A percentile compares a stretch with the other conserved stretches of the same genome.
These are phyloP conservation scores for Schoenoplectus tabernaemontani DNA, from an alignment of 202 grass and related monocot species.

Conservation along the genomic window DNA sequence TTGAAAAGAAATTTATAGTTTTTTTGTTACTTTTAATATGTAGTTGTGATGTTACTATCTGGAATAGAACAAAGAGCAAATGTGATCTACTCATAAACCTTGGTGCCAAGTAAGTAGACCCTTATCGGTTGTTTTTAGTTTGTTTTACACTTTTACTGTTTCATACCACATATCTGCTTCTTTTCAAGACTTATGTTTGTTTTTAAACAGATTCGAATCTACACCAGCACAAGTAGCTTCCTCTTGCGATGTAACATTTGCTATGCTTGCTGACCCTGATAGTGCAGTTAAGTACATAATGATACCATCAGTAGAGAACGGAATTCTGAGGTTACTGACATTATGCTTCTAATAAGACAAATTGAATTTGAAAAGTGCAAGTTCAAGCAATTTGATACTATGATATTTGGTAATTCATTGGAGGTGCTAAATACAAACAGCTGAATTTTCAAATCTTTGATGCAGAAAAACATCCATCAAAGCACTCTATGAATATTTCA, in stretches of 20 bases:
- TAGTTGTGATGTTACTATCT: conserved; percentile 79
- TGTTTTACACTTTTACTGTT: neutral
- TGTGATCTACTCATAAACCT: conserved; percentile 65
- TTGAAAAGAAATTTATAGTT: neutral
- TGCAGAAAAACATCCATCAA: no score
- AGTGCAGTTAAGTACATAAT: conserved; percentile 49
- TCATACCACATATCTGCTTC: neutral
- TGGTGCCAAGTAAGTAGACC: conserved; percentile 75
- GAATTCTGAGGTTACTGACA: neutral
- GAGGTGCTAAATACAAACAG: neutral
- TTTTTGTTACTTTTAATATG: neutral
- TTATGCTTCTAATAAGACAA: neutral
- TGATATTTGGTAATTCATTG: neutral
- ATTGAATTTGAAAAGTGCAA: neutral
- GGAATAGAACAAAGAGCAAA: conserved; percentile 88
- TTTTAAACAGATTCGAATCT: conserved; percentile 47
- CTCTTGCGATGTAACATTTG: conserved; percentile 75
- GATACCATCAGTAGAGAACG: neutral
- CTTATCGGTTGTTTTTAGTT: no score
- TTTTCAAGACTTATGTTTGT: conserved; percentile 17
- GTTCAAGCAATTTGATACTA: neutral
- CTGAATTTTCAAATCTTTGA: no score
- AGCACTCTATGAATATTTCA: no score
- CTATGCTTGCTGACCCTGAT: conserved; percentile 77
- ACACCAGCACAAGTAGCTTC: conserved; percentile 58